A percentile compares a stretch with the other conserved stretches of the same genome.
Evolutionary conservation across 2,329 filamentous ascomycete species (phyloP).

Genomic region (Mariannaea elegans): DNA sequence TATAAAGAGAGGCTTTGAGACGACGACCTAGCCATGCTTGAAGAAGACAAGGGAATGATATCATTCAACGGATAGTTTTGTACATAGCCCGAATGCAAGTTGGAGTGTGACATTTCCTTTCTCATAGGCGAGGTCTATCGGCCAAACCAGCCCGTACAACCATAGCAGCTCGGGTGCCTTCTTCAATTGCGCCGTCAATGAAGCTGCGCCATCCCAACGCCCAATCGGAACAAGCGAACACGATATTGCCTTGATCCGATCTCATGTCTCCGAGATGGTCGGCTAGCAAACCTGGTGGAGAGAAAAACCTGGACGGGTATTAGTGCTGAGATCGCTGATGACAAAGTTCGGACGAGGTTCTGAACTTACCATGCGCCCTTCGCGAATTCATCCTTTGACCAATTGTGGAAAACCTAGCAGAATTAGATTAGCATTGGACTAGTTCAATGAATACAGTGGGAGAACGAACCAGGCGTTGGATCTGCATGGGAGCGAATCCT

Average conservation of each 20-base stretch:
- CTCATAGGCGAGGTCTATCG: neutral
- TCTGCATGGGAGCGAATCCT: constrained; percentile 44
- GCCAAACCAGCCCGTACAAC: neutral
- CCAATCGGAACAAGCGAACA: constrained; percentile 60
- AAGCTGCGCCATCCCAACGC: constrained; percentile 59
- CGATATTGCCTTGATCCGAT: constrained; percentile 51
- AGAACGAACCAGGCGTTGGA: constrained; percentile 38
- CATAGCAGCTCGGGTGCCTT: constrained; percentile 46
- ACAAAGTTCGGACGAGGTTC: neutral
- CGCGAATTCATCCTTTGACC: constrained; percentile 56
- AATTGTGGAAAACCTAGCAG: constrained; percentile 56
- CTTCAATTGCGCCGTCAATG: constrained; percentile 60
- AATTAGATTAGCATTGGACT: neutral
- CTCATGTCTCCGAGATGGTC: constrained; percentile 52
- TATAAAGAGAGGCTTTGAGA: too few relatives aligned
- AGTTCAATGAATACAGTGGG: fast-evolving
- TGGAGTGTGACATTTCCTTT: neutral
- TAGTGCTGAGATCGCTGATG: neutral
- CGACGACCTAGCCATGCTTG: too few relatives aligned
- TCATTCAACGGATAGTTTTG: too few relatives aligned
- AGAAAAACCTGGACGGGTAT: constrained; percentile 45
- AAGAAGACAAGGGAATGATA: neutral
- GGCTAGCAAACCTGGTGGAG: constrained; percentile 47
- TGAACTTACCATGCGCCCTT: constrained; percentile 51
- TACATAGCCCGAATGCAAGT: too few relatives aligned